Conservation (phyloP, 1,284 basidiomycete genomes). For the Trametes hirsuta region DNA sequence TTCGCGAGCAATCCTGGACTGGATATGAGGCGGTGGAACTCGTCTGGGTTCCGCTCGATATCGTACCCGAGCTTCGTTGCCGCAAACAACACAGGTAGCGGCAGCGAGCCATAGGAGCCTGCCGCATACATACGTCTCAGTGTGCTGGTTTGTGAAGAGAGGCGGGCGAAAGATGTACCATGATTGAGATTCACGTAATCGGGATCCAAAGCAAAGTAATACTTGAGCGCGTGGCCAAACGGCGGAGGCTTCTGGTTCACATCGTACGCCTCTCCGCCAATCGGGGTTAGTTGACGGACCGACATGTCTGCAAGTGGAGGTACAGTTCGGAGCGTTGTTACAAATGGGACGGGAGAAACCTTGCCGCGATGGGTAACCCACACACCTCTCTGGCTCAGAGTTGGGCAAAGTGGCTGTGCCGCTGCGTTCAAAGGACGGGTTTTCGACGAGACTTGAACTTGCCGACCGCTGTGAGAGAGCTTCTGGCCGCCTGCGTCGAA, state of each 20-base stretch:
- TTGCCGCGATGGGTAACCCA: too few relatives aligned
- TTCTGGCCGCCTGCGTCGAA: too few relatives aligned
- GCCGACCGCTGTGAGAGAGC: too few relatives aligned
- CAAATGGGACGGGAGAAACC: too few relatives aligned
- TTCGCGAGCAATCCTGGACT: constrained; percentile 41
- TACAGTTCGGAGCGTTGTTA: background rate
- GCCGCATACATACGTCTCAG: background rate
- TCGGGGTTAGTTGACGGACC: background rate
- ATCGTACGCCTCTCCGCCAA: constrained; percentile 30
- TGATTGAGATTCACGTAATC: constrained; percentile 70
- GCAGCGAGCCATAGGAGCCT: constrained; percentile 76
- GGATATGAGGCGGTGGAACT: constrained; percentile 55
- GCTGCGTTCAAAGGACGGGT: too few relatives aligned
- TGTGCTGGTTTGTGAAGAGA: background rate
- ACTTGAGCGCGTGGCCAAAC: constrained; percentile 63
- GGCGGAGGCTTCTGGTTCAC: constrained; percentile 39
- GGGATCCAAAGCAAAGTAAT: constrained; percentile 61
- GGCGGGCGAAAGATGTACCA: constrained; percentile 41
- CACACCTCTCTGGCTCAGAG: too few relatives aligned
- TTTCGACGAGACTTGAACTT: too few relatives aligned
- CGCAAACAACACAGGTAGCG: constrained; percentile 59
- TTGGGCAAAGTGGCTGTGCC: too few relatives aligned
- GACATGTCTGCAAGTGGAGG: background rate
- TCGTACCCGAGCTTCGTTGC: constrained; percentile 48
- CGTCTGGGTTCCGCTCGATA: constrained; percentile 66